phyloP scores from a whole-genome alignment of 2,329 filamentous ascomycete genomes.

The Zymoseptoria brevis region DNA sequence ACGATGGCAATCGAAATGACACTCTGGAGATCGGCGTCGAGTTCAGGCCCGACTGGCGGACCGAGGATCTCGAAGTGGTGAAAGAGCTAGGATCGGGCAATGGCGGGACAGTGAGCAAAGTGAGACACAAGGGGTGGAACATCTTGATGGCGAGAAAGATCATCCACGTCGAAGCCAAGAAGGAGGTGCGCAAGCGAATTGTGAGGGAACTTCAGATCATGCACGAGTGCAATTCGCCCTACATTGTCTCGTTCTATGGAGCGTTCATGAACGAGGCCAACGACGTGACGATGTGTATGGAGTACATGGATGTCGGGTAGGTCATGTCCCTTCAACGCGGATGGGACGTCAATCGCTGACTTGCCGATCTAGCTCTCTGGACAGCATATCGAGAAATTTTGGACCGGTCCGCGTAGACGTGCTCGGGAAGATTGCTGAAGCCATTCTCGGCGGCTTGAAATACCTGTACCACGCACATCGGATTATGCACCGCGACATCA shows the following conservation, averaged over 20 bases:
- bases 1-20: conserved; percentile 52
- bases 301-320: conserved; percentile 98
- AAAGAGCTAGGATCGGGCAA: conserved; percentile 95
- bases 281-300: conserved; percentile 99
- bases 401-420: conserved; percentile 94
- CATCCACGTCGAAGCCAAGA: conserved; percentile 97
- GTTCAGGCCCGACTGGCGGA: conserved; percentile 85
- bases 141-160: conserved; percentile 98
- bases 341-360: conserved; percentile 8
- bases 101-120: conserved; percentile 96
- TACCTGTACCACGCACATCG: conserved; percentile 94
- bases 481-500: conserved; percentile 99
- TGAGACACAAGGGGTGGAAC: conserved; percentile 87
- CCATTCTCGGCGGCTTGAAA: conserved; percentile 82
- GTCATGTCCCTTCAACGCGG: conserved; percentile 29
- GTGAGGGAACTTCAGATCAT: conserved; percentile 96
- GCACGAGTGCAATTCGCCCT: conserved; percentile 93
- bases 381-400: conserved; percentile 88
- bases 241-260: conserved; percentile 96
- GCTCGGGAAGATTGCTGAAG: conserved; percentile 93
- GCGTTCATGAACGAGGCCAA: conserved; percentile 94
- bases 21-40: conserved; percentile 94
- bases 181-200: conserved; percentile 92
- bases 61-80: conserved; percentile 84
- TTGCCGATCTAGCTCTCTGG: conserved; percentile 60